A percentile compares a stretch with the other conserved stretches of the same genome.
Conservation (phyloP, 306 rosid species). For the Castanopsis chinensis region DNA sequence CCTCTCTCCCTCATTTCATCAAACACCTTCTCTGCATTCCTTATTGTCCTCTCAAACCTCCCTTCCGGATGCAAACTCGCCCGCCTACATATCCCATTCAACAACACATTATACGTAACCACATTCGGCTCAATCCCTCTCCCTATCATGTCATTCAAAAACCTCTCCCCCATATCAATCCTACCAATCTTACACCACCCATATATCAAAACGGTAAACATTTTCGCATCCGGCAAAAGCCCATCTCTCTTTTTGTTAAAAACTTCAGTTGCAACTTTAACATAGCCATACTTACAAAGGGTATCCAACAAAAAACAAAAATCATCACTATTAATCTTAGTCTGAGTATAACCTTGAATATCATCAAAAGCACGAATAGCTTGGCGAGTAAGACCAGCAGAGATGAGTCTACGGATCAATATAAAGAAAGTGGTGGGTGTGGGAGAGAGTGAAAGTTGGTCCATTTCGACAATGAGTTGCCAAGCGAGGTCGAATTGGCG, state of each 20-base stretch:
- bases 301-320: slow-evolving; percentile 64
- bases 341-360: slow-evolving; percentile 39
- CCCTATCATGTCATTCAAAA: slow-evolving; percentile 61
- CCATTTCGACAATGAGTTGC: slow-evolving; percentile 79
- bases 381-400: slow-evolving; percentile 79
- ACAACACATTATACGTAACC: slow-evolving; percentile 68
- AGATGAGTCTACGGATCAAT: slow-evolving; percentile 63
- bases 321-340: slow-evolving; percentile 27
- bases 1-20: slow-evolving; percentile 72
- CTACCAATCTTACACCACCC: slow-evolving; percentile 89
- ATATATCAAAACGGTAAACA: slow-evolving; percentile 68
- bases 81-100: slow-evolving; percentile 83
- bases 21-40: slow-evolving; percentile 66
- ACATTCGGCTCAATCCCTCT: slow-evolving; percentile 74
- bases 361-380: slow-evolving; percentile 76
- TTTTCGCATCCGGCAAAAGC: slow-evolving; percentile 44
- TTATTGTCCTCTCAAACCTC: slow-evolving; percentile 75
- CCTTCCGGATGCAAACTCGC: slow-evolving; percentile 79
- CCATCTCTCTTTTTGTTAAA: slow-evolving; percentile 50
- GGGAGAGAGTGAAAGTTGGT: slow-evolving; percentile 36
- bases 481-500: slow-evolving; percentile 82
- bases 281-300: slow-evolving; percentile 77
- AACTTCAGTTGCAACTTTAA: slow-evolving; percentile 56
- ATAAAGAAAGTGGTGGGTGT: slow-evolving; percentile 45
- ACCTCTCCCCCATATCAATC: slow-evolving; percentile 46